Evolutionary conservation across 495 filamentous ascomycete genomes (phyloP), one percentile per base, ranked within the genome.

Genomic region (Tuber aestivum): DNA sequence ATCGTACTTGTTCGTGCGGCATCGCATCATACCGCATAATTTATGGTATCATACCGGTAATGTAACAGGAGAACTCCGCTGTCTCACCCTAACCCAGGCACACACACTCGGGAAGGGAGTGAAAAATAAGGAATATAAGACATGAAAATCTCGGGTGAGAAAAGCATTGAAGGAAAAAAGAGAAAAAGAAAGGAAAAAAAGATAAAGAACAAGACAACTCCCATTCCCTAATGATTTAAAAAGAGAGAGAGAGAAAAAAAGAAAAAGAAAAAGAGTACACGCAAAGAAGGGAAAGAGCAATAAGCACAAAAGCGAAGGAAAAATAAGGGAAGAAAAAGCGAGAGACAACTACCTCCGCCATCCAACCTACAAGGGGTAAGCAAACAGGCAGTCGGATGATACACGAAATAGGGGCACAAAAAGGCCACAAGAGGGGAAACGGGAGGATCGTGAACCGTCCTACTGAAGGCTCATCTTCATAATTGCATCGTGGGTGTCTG

Each of bases 401-500:
- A 35, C 27, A 5, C 56, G 3, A 27, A 35, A 65, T 35, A 27
- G 56, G 18, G 16, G 20, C 56, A 65, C 3, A 8, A 27, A 65
- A 7, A 8, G 27, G 18, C 14, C 1, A 7, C 35, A 14, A 65
- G 18, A 65, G 27, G 56, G 32, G 56, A 65, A 18, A 65, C 16
- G 2, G 32, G 56, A 65, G 32, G 35, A 35, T 65, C 27, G 0
- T 65, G 8, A 37, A 35, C 41, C 45, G 14, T 77, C 56, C 69
- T 79, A 92, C 80, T 97, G 94, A 82, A 97, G 95, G 83, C 93
- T 97, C 94, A 99, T 95, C 81, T 95, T 94, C 92, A 97, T 97
- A 78, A 98, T 87, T 35, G 94, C 93, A 85, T 98, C 95, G 81
- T 93, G 92, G 5, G 96, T 95, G 85, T 98, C 96, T 70, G 87